Base-by-base conservation (phyloP, 768 basidiomycete genomes). In the Melanogaster broomeanus region DNA sequence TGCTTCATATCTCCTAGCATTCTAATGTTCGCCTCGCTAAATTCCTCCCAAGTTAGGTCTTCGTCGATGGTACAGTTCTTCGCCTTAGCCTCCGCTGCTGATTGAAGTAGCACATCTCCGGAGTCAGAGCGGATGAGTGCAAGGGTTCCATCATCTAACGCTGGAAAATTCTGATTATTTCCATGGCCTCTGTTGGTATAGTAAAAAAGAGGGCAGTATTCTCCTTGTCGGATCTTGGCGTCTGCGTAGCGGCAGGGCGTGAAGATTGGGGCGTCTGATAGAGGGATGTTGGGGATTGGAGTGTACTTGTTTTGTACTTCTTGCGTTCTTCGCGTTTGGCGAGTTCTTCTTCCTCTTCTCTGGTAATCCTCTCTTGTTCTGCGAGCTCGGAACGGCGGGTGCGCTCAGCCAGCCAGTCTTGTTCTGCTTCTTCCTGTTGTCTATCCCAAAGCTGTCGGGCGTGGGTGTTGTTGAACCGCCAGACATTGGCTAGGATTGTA, bases 1-100 rank as follows among this genome's bases (percentile, higher is more conserved):
- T 31, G 27, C 2, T 24, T 38, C 30, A 58, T 57, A 19, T 53
- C 50, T 1, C 42, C n/a, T 4, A 58, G 42, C 53, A 61, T 58
- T 3, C 44, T 25, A 3, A 57, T 44, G 6, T 34, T 15, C 3
- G 59, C 28, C 21, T 31, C 25, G 25, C 22, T 30, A 11, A 49
- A 28, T 30, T 49, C 21, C 28, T 49, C 48, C 48, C 48, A 49
- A 8, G 21, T 12, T 6, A 49, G 25, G 40, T 49, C 27, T 41
- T 42, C 18, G 30, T 49, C 40, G 2, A 35, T 3, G 35, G 18
- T 35, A 9, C 11, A 35, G 6, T 35, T 4, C 27, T 38, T 37
- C 41, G 45, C 45, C 10, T 34, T 34, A 8, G 35, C 45, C 10
- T 18, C 16, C 2, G 25, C 33, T 19, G 30, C 19, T 11, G 34